Evolutionary conservation across 2,329 filamentous ascomycete species (phyloP).

Genomic region (Corniculantispora saksenae): DNA sequence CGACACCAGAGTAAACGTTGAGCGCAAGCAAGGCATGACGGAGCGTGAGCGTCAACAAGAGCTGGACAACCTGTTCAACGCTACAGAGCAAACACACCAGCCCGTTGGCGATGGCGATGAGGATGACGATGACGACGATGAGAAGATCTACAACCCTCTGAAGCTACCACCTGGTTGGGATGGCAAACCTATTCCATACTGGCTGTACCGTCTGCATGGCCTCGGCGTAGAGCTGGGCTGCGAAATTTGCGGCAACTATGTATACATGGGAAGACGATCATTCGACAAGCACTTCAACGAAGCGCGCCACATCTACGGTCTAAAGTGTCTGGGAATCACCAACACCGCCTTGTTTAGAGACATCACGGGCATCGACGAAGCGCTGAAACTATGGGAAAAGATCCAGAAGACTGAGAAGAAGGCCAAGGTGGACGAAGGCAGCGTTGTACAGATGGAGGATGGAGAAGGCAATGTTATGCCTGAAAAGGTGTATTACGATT

Average conservation of each 20-base stretch:
- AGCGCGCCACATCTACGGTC: slow-evolving; percentile 84
- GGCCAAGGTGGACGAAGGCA: slow-evolving; percentile 73
- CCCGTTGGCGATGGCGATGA: slow-evolving; percentile 59
- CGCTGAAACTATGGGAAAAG: slow-evolving; percentile 87
- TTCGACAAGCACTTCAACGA: slow-evolving; percentile 99
- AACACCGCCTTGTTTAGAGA: slow-evolving; percentile 90
- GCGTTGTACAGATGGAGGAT: slow-evolving; percentile 98
- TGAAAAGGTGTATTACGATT: slow-evolving; percentile 94
- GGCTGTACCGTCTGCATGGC: slow-evolving; percentile 96
- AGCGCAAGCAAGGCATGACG: slow-evolving; percentile 96
- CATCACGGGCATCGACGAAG: slow-evolving; percentile 90
- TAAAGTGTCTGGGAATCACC: slow-evolving; percentile 91
- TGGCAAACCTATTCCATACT: slow-evolving; percentile 97
- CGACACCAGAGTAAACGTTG: slow-evolving; percentile 91
- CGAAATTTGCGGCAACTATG: slow-evolving; percentile 96
- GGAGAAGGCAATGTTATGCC: slow-evolving; percentile 98
- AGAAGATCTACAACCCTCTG: slow-evolving; percentile 93
- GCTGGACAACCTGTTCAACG: slow-evolving; percentile 76
- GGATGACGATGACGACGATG: slow-evolving; percentile 75
- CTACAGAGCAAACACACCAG: slow-evolving; percentile 33
- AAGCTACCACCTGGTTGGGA: slow-evolving; percentile 97
- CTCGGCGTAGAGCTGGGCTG: slow-evolving; percentile 93
- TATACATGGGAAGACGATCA: slow-evolving; percentile 95
- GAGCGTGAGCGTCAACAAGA: slow-evolving; percentile 94
- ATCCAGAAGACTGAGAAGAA: slow-evolving; percentile 83